Base-by-base conservation (phyloP, 75 land plant genomes). In the Picea glauca region DNA sequence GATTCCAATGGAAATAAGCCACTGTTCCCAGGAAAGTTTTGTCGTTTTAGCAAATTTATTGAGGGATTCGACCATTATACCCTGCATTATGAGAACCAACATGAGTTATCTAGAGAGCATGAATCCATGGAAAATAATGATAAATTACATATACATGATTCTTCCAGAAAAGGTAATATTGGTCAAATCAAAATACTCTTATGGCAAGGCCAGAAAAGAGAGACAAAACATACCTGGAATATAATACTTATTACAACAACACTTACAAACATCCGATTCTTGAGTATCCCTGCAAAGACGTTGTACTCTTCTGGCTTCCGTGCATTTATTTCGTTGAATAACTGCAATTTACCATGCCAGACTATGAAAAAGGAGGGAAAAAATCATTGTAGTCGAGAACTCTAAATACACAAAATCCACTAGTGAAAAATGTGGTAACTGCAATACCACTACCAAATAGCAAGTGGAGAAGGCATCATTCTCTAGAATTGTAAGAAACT, bases 251-350 rank as follows among this genome's bases (percentile, higher is more conserved):
- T 57, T 62, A 82, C 87, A 23, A 93, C 77, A 59, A 97, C 94
- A 13, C 86, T 84, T 58, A 94, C 78, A 77, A 94, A 97, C 32
- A 97, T 83, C 33, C 32, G 74, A 78, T 92, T 97, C 38, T 78
- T 85, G 9, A 87, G 83, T 15, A 97, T 77, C 33, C 98, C 99
- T 18, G 65, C 73, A 60, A 94, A 94, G 77, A 92, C 84, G 68
- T 97, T 97, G 46, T 85, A 60, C 58, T 93, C 85, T 56, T 92
- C 93, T 35, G 98, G 98, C 77, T 94, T 92, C 35, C 99, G 82
- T n/a, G 98, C 92, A 83, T 97, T 97, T 77, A 97, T 86, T 68
- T 97, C 99, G 75, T 97, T 97, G 80, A 92, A 97, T 54, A 97
- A 82, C 99, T 97, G 85, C 26, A 81, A 72, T 65, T 31, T 38